Conservation (phyloP, 495 filamentous ascomycete genomes). For the Bombardia bombarda region DNA sequence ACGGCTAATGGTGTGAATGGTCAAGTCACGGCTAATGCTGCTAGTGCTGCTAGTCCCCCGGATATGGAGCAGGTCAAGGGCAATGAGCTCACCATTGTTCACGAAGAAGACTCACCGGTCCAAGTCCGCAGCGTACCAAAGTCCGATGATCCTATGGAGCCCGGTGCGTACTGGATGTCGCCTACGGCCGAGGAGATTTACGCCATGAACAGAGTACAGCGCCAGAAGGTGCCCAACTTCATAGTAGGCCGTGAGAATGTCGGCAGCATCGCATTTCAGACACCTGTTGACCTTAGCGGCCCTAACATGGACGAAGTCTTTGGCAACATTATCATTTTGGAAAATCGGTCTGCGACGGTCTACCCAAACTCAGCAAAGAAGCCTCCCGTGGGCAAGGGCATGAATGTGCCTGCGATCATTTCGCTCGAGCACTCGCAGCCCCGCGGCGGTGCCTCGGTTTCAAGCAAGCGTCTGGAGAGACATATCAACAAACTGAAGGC, state of each 20-base stretch:
- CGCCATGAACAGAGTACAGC: constrained; percentile 65
- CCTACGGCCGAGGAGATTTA: constrained; percentile 63
- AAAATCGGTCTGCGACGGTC: constrained; percentile 70
- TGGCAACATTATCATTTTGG: constrained; percentile 63
- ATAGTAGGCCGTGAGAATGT: constrained; percentile 73
- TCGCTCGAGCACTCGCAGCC: constrained; percentile 87
- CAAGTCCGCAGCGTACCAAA: constrained; percentile 18
- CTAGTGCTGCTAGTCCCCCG: constrained; percentile 37
- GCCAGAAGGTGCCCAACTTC: constrained; percentile 61
- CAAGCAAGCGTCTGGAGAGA: constrained; percentile 50
- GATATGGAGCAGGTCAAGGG: constrained; percentile 69
- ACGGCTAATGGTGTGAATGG: constrained; percentile 44
- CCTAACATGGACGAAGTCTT: constrained; percentile 65
- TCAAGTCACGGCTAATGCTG: no score
- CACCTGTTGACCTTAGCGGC: constrained; percentile 69
- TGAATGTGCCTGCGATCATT: constrained; percentile 86
- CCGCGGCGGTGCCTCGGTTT: constrained; percentile 38
- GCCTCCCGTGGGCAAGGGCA: constrained; percentile 70
- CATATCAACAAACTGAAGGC: constrained; percentile 75
- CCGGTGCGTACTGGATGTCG: constrained; percentile 79
- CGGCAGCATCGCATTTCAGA: constrained; percentile 72
- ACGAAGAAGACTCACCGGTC: constrained; percentile 51
- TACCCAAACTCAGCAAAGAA: constrained; percentile 71
- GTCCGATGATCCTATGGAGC: constrained; percentile 42
- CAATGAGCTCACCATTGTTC: constrained; percentile 72